Conservation (phyloP, 2,329 filamentous ascomycete genomes). For the Colletotrichum higginsianum region DNA sequence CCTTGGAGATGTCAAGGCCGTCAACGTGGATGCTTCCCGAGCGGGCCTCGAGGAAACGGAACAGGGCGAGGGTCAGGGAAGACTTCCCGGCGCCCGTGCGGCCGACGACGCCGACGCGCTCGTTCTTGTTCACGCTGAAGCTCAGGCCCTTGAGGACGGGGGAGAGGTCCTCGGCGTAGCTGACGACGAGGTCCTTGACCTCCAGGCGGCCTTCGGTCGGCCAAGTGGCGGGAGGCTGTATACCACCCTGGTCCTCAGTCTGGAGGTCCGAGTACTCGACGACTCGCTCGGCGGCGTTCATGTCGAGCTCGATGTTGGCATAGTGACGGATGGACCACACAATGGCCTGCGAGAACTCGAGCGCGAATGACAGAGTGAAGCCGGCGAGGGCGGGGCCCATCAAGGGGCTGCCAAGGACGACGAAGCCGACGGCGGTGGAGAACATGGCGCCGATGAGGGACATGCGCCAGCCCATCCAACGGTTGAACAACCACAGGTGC, state of each 20-base stretch:
- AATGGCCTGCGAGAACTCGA: constrained; percentile 77
- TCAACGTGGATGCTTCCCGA: constrained; percentile 79
- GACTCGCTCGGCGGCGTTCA: constrained; percentile 84
- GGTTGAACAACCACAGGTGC: constrained; percentile 80
- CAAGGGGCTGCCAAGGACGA: constrained; percentile 72
- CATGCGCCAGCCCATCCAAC: constrained; percentile 84
- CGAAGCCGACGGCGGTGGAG: constrained; percentile 73
- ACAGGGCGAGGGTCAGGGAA: constrained; percentile 80
- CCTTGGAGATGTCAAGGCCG: constrained; percentile 80
- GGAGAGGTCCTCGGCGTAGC: constrained; percentile 79
- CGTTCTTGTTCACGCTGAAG: constrained; percentile 76
- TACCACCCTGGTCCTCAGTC: constrained; percentile 76
- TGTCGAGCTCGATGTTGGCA: constrained; percentile 80
- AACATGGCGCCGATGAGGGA: constrained; percentile 78
- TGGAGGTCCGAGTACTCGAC: constrained; percentile 80
- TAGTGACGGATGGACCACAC: constrained; percentile 78
- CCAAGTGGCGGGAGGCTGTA: constrained; percentile 78
- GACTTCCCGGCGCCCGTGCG: constrained; percentile 86
- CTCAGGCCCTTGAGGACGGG: constrained; percentile 79
- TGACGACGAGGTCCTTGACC: constrained; percentile 79
- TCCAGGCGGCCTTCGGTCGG: constrained; percentile 81
- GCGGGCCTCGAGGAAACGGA: constrained; percentile 81
- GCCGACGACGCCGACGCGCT: constrained; percentile 83
- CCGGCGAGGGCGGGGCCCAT: constrained; percentile 81
- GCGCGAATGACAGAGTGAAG: constrained; percentile 81